These are phyloP conservation scores for Agapanthus africanus DNA, from an alignment of 106 monocot species.

Conservation along the genomic window DNA sequence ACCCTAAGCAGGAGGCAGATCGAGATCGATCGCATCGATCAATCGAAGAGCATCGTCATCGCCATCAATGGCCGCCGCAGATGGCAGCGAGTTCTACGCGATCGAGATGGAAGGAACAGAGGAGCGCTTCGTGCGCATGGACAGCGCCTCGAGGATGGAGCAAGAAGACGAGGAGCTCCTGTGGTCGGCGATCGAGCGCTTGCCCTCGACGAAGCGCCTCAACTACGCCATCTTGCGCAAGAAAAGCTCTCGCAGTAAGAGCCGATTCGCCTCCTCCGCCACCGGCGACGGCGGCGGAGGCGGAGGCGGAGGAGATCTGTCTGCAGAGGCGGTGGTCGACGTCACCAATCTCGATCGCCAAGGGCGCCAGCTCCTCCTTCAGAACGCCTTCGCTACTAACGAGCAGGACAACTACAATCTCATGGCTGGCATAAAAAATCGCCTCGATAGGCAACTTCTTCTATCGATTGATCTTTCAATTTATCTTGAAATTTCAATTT, in stretches of 20 bases:
- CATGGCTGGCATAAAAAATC: conserved; percentile 26
- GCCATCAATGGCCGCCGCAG: conserved; percentile 12
- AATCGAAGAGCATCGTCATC: no score
- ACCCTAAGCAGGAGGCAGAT: no score
- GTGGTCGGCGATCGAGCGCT: conserved; percentile 18
- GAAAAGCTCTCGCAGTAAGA: no score
- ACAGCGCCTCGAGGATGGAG: conserved; percentile 26
- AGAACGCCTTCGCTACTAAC: conserved; percentile 38
- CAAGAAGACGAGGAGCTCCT: conserved; percentile 12
- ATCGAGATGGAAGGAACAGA: conserved; percentile 18
- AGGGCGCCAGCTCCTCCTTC: conserved; percentile 23
- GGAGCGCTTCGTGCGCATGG: conserved; percentile 23
- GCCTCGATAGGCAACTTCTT: neutral
- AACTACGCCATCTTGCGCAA: conserved; percentile 27
- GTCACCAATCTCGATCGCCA: conserved; percentile 39
- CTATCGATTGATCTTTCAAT: neutral
- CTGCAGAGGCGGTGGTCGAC: conserved; percentile 19
- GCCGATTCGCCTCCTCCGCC: no score
- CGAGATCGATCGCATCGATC: no score
- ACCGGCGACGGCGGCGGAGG: neutral
- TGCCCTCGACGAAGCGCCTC: conserved; percentile 10
- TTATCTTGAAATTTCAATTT: no score
- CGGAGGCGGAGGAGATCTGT: neutral
- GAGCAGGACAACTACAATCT: conserved; percentile 61
- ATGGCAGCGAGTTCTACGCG: conserved; percentile 28